Percentiles rank a stretch among this genome's conserved stretches.
Conservation (phyloP, 2,329 filamentous ascomycete species). For the Epichloe brachyelytri region DNA sequence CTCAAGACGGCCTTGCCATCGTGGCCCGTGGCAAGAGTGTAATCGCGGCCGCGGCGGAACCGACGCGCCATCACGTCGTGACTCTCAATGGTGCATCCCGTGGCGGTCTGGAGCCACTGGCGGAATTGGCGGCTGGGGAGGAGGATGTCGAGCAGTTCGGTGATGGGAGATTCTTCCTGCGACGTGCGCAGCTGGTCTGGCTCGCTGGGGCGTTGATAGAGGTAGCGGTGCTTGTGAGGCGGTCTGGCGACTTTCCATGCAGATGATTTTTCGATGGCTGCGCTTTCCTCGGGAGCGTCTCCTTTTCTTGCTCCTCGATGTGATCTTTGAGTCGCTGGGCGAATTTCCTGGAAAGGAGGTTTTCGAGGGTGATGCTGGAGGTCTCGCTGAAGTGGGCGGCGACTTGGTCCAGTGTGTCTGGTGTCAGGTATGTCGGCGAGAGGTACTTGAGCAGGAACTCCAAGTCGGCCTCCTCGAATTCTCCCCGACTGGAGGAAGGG, state of each 20-base stretch:
- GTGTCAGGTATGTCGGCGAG: slow-evolving; percentile 78
- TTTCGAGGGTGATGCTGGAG: slow-evolving; percentile 70
- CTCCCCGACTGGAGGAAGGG: slow-evolving; percentile 33
- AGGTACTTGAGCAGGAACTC: slow-evolving; percentile 88
- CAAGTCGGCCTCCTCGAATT: slow-evolving; percentile 64
- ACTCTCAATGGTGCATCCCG: slow-evolving; percentile 58
- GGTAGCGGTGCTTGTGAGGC: slow-evolving; percentile 88
- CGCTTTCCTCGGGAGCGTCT: slow-evolving; percentile 31
- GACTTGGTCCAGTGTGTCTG: slow-evolving; percentile 77
- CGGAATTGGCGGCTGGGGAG: slow-evolving; percentile 77
- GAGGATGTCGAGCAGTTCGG: slow-evolving; percentile 68
- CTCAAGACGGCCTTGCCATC: slow-evolving; percentile 69
- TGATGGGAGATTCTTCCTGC: slow-evolving; percentile 44
- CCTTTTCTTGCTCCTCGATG: slow-evolving; percentile 51
- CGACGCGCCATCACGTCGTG: slow-evolving; percentile 71
- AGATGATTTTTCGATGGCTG: slow-evolving; percentile 43
- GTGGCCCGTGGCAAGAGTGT: slow-evolving; percentile 83
- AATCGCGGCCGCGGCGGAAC: slow-evolving; percentile 79
- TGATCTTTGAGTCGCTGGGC: slow-evolving; percentile 56
- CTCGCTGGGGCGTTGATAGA: slow-evolving; percentile 56
- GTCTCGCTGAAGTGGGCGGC: slow-evolving; percentile 68
- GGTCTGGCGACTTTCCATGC: slow-evolving; percentile 69
- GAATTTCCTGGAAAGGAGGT: slow-evolving; percentile 70
- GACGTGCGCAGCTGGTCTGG: slow-evolving; percentile 22
- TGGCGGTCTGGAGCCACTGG: slow-evolving; percentile 79